phyloP scores from a whole-genome alignment of 768 basidiomycete genomes.

The Boletus speciosus region DNA sequence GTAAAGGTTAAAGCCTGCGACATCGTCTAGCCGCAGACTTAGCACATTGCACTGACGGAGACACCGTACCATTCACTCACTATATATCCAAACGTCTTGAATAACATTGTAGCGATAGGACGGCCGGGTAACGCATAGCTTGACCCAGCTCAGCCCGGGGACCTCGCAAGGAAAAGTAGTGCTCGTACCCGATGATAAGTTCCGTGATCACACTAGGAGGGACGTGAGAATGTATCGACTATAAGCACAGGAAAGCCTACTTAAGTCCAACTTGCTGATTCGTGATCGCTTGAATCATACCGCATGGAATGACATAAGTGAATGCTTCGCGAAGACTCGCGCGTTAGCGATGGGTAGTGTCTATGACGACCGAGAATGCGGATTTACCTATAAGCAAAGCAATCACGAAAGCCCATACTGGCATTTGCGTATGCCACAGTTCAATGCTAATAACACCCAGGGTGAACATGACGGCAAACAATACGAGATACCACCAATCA shows the following conservation, averaged over 20 bases:
- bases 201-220: constrained; percentile 63
- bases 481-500: constrained; percentile 77
- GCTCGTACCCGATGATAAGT: constrained; percentile 60
- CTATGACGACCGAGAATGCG: not conserved
- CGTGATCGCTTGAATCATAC: constrained; percentile 68
- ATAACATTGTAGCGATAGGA: constrained; percentile 81
- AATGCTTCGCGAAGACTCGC: constrained; percentile 28
- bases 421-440: constrained; percentile 70
- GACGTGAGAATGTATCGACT: not conserved
- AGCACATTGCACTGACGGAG: not conserved
- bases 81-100: constrained; percentile 81
- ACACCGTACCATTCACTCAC: constrained; percentile 21
- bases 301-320: constrained; percentile 49
- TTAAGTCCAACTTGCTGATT: constrained; percentile 75
- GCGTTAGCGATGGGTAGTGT: not conserved
- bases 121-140: constrained; percentile 70
- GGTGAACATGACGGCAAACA: constrained; percentile 69
- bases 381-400: constrained; percentile 51
- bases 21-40: constrained; percentile 26
- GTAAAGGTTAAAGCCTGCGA: constrained; percentile 59
- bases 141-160: not conserved
- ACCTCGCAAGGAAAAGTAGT: not conserved
- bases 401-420: constrained; percentile 66
- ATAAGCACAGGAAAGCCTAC: constrained; percentile 17
- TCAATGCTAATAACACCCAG: constrained; percentile 70